Evolutionary conservation across 129 eudicot genomes (phyloP), one percentile per base, ranked within the genome.

Genomic region (Helichrysum umbraculigerum): DNA sequence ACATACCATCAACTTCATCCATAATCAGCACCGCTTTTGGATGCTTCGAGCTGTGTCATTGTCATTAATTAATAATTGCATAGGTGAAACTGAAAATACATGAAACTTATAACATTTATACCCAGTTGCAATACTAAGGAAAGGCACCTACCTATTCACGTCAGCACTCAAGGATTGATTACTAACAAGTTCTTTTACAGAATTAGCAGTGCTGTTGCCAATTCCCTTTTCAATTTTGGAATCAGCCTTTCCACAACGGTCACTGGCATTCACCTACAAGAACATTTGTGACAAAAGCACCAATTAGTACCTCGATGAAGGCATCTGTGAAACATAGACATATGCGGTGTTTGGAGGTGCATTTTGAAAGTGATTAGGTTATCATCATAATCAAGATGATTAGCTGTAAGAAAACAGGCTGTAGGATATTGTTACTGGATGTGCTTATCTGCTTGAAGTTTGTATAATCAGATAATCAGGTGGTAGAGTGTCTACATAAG

Each of bases 1-100:
- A 92, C 97, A 92, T 92, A 15, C 97, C 97, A 76, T 92, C 97
- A 69, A 92, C 97, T 83, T 92, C 97, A 76, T 92, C 96, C 97
- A 92, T 92, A 65, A 92, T 92, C 73, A 92, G 76, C 65, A 90
- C 94, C 61, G 93, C 88, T 79, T 88, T 92, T 35, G 72, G 87
- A 64, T 82, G 90, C 82, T 90, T 88, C 32, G 95, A 81, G 37
- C 98, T 92, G 87, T 68, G 79, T 39, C 65, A 75, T 56, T 72
- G 12, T 20, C 28, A 11, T 57, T 57, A 11, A 47, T 52, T 39
- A 51, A 57, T 41, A 10, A 47, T 66, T 22, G 69, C 39, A 41
- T 32, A 62, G 7, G 39, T 42, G 34, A 62, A 28, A 39, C 54
- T 78, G 66, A 20, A 81, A 58, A 57, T 73, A 17, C 35, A 15